These are phyloP conservation scores for Hemerocallis citrina DNA, from an alignment of 106 monocot genomes.

Conservation along the genomic window DNA sequence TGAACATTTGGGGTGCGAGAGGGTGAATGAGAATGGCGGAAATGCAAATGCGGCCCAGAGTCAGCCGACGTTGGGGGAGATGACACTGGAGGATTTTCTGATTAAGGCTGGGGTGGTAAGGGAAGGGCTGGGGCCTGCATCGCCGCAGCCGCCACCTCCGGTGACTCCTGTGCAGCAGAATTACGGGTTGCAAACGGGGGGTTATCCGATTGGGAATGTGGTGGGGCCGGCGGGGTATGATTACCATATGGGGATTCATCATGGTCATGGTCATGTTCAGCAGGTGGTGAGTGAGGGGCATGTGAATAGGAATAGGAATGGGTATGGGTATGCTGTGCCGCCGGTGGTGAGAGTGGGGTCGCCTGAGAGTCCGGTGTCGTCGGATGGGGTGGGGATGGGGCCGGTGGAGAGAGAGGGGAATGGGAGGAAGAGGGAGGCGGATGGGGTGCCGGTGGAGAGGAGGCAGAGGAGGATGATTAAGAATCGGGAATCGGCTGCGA, in stretches of 20 bases:
- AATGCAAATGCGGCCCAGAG: too few relatives aligned
- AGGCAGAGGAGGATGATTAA: conserved; percentile 61
- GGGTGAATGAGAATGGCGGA: too few relatives aligned
- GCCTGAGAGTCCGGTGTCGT: conserved; percentile 20
- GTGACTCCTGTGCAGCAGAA: background rate
- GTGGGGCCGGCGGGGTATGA: background rate
- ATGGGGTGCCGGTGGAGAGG: conserved; percentile 30
- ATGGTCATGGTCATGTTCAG: background rate
- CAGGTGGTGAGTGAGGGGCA: conserved; percentile 8
- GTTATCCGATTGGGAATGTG: background rate
- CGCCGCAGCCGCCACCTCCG: background rate
- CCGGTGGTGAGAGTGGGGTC: background rate
- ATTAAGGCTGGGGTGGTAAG: conserved; percentile 51
- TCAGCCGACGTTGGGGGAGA: conserved; percentile 44
- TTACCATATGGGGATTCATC: conserved; percentile 2
- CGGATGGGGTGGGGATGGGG: conserved; percentile 12
- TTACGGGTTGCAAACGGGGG: background rate
- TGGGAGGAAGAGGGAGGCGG: conserved; percentile 14
- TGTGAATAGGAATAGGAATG: conserved; percentile 7
- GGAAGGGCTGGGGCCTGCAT: conserved; percentile 9
- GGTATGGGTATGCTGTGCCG: background rate
- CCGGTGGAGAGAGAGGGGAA: background rate
- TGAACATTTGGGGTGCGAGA: background rate
- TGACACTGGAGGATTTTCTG: conserved; percentile 60
- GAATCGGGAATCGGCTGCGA: conserved; percentile 55